Evolutionary conservation across 805 yeast species (phyloP), one percentile per base, ranked within the genome.

Genomic region (Groenewaldozyma salmanticensis): DNA sequence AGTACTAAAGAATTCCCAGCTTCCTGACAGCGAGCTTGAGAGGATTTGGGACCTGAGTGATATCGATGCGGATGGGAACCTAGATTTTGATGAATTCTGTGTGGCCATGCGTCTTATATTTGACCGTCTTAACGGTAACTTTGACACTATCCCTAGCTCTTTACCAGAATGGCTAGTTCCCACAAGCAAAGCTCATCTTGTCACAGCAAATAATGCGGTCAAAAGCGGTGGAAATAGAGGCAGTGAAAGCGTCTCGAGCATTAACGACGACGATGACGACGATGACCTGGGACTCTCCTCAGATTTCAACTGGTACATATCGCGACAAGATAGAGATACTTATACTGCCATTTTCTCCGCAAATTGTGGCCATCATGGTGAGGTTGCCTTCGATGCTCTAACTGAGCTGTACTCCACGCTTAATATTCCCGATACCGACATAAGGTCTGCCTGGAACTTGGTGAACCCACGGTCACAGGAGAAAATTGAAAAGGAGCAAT

Each of bases 51-150:
- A 84, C 53, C 64, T 92, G 37, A 47, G 59, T 35, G 99, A 92
- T 59, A 84, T 90, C 42, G 98, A 92, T 61, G 76, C 77, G 35
- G 98, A 92, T 61, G 96, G 95, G 7, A 68, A 70, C 50, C 70
- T 92, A 52, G 99, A 92, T 62, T 92, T 92, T 60, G 99, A 92
- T 63, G 99, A 92, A 65, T 92, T 92, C 61, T 92, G 96, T 57
- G 85, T 92, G 48, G 90, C 96, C 39, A 92, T 92, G 99, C 73
- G 97, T 51, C 71, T 92, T 42, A 84, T 90, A 35, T 92, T 87
- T 58, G 98, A 92, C 58, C 61, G 81, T 58, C 90, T 92, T 41
- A 88, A 92, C 60, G 85, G 88, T 15, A 72, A 71, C 29, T 59
- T 66, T 37, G 66, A 69, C 15, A 61, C 66, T 16, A 67, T 88